phyloP scores from a whole-genome alignment of 129 eudicot species.

The Gnaphalium uliginosum region DNA sequence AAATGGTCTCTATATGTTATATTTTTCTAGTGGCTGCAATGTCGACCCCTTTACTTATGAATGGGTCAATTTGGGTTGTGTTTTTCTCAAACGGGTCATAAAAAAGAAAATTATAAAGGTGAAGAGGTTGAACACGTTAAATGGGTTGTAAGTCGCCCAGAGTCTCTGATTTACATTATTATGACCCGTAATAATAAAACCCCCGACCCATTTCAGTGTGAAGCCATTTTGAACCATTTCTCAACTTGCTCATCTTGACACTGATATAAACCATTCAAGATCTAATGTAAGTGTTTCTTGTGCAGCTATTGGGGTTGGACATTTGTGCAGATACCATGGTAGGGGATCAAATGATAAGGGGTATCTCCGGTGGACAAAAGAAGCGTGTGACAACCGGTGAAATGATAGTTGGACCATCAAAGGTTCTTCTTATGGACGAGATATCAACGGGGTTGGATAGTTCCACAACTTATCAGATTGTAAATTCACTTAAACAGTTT shows the following conservation, averaged over 20 bases:
- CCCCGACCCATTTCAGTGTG: background rate
- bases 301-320: conserved; percentile 67
- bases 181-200: background rate
- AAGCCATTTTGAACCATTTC: background rate
- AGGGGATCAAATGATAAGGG: conserved; percentile 74
- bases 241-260: background rate
- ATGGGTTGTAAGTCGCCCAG: background rate
- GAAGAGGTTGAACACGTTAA: background rate
- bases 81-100: background rate
- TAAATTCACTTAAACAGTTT: conserved; percentile 54
- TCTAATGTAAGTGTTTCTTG: conserved; percentile 5
- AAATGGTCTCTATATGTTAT: background rate
- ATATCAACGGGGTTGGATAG: conserved; percentile 80
- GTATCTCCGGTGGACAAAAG: conserved; percentile 77
- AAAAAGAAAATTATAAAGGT: background rate
- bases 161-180: background rate
- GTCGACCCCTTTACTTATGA: background rate
- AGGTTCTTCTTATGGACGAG: conserved; percentile 71
- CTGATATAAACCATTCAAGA: background rate
- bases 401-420: conserved; percentile 69
- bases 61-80: conserved; percentile 1
- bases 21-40: too few relatives aligned
- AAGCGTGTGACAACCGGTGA: conserved; percentile 76
- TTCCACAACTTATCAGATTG: conserved; percentile 68
- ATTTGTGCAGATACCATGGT: conserved; percentile 79